These are phyloP conservation scores for Penicillium griseofulvum DNA, from an alignment of 2,329 filamentous ascomycete genomes.

Conservation along the genomic window DNA sequence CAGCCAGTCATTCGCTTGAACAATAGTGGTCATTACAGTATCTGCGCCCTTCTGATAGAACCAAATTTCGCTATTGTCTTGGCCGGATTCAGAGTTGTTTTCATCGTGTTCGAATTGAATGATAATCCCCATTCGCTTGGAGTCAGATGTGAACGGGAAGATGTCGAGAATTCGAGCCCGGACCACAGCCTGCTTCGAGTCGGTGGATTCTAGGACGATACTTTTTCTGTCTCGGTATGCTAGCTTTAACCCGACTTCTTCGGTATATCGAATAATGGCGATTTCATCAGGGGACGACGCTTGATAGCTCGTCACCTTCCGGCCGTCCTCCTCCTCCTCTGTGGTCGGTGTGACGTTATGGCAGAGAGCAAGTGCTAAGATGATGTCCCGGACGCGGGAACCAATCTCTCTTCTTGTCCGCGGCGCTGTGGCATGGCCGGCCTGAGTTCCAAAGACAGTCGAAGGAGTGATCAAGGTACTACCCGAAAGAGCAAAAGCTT, in stretches of 20 bases:
- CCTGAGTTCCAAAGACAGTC: slow-evolving; percentile 63
- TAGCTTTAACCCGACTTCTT: slow-evolving; percentile 82
- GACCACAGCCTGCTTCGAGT: slow-evolving; percentile 71
- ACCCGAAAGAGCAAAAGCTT: slow-evolving; percentile 76
- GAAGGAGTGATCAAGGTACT: slow-evolving; percentile 68
- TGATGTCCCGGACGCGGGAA: slow-evolving; percentile 85
- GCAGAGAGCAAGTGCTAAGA: slow-evolving; percentile 86
- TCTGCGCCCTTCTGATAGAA: slow-evolving; percentile 99
- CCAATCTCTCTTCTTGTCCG: slow-evolving; percentile 91
- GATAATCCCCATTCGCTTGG: slow-evolving; percentile 97
- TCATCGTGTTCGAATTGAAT: slow-evolving; percentile 73
- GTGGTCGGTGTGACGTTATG: slow-evolving; percentile 94
- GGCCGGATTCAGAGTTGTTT: slow-evolving; percentile 46
- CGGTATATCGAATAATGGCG: slow-evolving; percentile 93
- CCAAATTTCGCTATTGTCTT: slow-evolving; percentile 77
- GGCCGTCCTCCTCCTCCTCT: slow-evolving; percentile 78
- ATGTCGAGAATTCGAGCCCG: slow-evolving; percentile 86
- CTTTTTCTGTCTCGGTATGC: slow-evolving; percentile 80
- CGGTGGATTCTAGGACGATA: slow-evolving; percentile 77
- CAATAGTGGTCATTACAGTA: slow-evolving; percentile 95
- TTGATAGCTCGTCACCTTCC: slow-evolving; percentile 80
- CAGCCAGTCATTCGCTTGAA: slow-evolving; percentile 95
- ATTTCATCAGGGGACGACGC: slow-evolving; percentile 98
- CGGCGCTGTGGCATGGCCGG: slow-evolving; percentile 61
- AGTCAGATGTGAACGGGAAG: slow-evolving; percentile 96